Evolutionary conservation across 2,329 filamentous ascomycete genomes (phyloP).

Genomic region (Fusarium papillatum): DNA sequence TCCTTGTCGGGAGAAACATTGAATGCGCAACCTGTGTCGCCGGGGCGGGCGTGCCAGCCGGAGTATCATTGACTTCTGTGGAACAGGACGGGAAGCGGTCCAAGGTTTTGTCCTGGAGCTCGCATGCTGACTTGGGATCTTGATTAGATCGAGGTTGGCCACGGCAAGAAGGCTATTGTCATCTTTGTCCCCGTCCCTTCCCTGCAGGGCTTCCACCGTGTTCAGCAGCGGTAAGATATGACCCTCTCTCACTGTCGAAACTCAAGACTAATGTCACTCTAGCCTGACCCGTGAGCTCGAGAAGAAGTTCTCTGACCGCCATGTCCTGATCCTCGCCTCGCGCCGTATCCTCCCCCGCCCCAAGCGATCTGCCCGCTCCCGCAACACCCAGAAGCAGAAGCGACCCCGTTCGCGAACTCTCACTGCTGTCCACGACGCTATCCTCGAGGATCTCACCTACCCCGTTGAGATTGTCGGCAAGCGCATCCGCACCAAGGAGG

Average conservation of each 20-base stretch:
- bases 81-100: constrained; percentile 84
- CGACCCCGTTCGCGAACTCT: constrained; percentile 97
- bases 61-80: constrained; percentile 61
- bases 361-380: constrained; percentile 97
- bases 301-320: constrained; percentile 99
- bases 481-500: constrained; percentile 98
- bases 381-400: constrained; percentile 98
- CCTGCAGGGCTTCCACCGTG: constrained; percentile 98
- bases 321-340: constrained; percentile 98
- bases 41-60: constrained; percentile 47
- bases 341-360: constrained; percentile 99
- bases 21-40: constrained; percentile 38
- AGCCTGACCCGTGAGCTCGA: constrained; percentile 99
- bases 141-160: constrained; percentile 97
- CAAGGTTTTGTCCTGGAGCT: constrained; percentile 80
- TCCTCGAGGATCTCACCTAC: constrained; percentile 98
- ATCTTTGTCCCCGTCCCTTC: constrained; percentile 99
- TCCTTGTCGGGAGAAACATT: constrained; percentile 18
- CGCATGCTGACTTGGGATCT: constrained; percentile 81
- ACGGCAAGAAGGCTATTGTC: constrained; percentile 99
- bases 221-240: constrained; percentile 94
- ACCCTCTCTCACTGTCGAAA: no score
- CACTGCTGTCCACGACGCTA: constrained; percentile 98
- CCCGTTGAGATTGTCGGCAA: constrained; percentile 99
- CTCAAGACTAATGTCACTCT: no score